phyloP scores from a whole-genome alignment of 192 early-diverging fungal genomes.

The Coemansia sp. region DNA sequence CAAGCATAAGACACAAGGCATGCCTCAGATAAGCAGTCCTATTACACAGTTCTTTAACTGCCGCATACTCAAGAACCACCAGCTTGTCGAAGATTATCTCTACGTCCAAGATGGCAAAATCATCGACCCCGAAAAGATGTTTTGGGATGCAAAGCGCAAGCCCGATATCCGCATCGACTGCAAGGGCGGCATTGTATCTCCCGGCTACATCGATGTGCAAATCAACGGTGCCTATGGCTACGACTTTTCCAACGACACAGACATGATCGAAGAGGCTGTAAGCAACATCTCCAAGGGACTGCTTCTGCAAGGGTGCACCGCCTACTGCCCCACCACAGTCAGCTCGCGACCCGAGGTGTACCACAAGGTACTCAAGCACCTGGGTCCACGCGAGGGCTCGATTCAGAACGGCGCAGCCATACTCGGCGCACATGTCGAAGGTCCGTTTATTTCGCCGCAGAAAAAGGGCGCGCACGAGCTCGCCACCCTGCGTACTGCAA shows the following conservation, averaged over 20 bases:
- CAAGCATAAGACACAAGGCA: neutral
- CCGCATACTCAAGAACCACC: conserved; percentile 71
- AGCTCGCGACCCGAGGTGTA: conserved; percentile 73
- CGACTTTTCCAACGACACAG: conserved; percentile 70
- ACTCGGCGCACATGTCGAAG: conserved; percentile 70
- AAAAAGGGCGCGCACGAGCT: conserved; percentile 78
- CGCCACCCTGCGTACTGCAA: conserved; percentile 59
- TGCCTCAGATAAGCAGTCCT: conserved; percentile 7
- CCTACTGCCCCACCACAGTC: conserved; percentile 80
- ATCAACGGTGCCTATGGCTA: conserved; percentile 83
- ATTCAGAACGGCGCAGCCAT: conserved; percentile 65
- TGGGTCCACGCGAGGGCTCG: conserved; percentile 66
- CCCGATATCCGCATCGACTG: conserved; percentile 73
- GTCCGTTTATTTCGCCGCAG: conserved; percentile 68
- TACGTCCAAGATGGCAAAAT: conserved; percentile 79
- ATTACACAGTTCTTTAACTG: conserved; percentile 77
- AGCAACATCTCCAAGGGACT: conserved; percentile 71
- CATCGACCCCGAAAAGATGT: conserved; percentile 69
- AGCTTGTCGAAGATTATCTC: conserved; percentile 70
- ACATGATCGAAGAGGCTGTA: conserved; percentile 63
- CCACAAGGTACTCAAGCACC: conserved; percentile 58
- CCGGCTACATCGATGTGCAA: conserved; percentile 80
- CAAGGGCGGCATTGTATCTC: conserved; percentile 67
- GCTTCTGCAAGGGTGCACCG: conserved; percentile 75
- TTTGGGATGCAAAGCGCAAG: conserved; percentile 65